Evolutionary conservation across 1,139 yeast genomes (phyloP).

Genomic region (Sugiyamaella neomexicana): DNA sequence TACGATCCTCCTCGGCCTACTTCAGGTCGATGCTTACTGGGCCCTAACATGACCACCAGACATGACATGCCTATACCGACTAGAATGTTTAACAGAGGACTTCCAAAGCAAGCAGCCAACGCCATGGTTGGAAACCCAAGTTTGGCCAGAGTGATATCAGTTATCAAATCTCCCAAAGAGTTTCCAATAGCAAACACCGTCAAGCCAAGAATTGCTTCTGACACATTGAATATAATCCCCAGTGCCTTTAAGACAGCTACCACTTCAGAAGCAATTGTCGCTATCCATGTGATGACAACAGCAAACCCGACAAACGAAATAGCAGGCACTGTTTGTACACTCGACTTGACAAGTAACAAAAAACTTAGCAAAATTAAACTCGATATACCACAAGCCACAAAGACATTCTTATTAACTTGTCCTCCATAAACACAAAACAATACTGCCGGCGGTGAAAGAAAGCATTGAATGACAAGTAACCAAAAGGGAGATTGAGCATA

Average conservation of each 20-base stretch:
- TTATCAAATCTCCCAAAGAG: constrained; percentile 83
- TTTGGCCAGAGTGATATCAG: constrained; percentile 78
- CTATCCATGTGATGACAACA: constrained; percentile 69
- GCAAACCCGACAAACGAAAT: constrained; percentile 56
- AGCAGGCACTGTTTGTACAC: background rate
- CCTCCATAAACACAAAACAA: constrained; percentile 16
- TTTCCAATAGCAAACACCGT: constrained; percentile 93
- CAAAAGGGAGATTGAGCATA: constrained; percentile 23
- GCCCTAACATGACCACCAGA: constrained; percentile 47
- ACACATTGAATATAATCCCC: constrained; percentile 59
- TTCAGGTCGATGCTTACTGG: constrained; percentile 24
- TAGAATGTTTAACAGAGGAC: constrained; percentile 69
- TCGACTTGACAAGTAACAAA: background rate
- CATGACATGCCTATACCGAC: constrained; percentile 71
- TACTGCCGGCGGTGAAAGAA: constrained; percentile 33
- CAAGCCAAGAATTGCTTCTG: constrained; percentile 79
- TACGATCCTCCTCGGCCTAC: constrained; percentile 22
- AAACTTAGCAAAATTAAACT: background rate
- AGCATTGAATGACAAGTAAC: constrained; percentile 35
- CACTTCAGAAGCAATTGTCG: constrained; percentile 73
- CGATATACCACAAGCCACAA: background rate
- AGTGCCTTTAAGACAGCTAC: constrained; percentile 65
- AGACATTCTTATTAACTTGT: background rate
- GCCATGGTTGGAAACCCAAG: constrained; percentile 94
- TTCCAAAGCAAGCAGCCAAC: constrained; percentile 91